These are phyloP conservation scores for Cadophora malorum DNA, from an alignment of 2,329 filamentous ascomycete species.

Conservation along the genomic window DNA sequence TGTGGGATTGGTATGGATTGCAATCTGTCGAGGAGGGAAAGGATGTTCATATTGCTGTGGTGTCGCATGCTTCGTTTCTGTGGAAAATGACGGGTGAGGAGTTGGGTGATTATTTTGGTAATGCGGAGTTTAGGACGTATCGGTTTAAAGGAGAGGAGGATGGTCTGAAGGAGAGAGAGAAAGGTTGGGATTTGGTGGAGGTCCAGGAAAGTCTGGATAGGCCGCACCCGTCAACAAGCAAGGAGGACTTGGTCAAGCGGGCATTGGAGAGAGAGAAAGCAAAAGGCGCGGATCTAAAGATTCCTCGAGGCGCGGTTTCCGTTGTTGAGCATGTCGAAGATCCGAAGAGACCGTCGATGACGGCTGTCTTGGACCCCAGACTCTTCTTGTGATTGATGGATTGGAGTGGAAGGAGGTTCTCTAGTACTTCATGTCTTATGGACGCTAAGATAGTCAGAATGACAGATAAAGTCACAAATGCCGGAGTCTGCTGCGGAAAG, in stretches of 20 bases:
- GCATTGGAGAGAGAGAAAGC: no score
- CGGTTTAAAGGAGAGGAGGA: background rate
- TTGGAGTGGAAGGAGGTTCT: background rate
- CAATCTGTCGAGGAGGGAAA: background rate
- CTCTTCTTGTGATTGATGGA: background rate
- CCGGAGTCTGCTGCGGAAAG: no score
- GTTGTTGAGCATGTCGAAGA: background rate
- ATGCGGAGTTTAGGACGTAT: slow-evolving; percentile 15
- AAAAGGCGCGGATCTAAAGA: no score
- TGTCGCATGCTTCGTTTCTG: slow-evolving; percentile 2
- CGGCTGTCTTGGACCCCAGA: background rate
- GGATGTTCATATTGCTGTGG: slow-evolving; percentile 15
- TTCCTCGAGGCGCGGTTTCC: no score
- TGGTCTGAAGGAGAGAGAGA: background rate
- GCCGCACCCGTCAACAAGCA: background rate
- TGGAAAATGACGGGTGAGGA: background rate
- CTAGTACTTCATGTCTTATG: no score
- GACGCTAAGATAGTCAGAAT: no score
- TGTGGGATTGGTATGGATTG: background rate
- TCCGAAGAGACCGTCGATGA: no score
- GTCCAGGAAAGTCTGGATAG: background rate
- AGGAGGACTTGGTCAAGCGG: no score
- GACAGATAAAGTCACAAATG: no score
- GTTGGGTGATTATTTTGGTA: background rate
- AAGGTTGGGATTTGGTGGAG: slow-evolving; percentile 12